Conservation (phyloP, 352 stramenopile genomes). For the Phytophthora idaei region DNA sequence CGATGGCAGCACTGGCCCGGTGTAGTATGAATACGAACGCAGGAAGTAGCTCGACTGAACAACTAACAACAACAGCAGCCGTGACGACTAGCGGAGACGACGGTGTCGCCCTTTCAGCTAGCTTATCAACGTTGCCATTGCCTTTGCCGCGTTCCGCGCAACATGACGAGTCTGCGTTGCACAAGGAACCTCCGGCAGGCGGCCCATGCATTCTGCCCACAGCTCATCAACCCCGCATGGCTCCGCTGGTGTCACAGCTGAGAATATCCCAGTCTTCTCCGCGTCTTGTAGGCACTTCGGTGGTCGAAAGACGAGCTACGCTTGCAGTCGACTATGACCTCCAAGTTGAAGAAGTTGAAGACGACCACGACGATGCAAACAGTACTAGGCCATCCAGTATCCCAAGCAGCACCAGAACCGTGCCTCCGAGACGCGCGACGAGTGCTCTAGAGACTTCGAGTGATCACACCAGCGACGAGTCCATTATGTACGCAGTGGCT, state of each 20-base stretch:
- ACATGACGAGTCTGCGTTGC: constrained; percentile 18
- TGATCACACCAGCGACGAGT: constrained; percentile 44
- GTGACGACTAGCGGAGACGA: constrained; percentile 23
- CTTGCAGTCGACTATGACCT: neutral
- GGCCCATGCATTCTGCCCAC: constrained; percentile 23
- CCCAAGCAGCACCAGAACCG: constrained; percentile 6
- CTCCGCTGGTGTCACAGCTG: constrained; percentile 16
- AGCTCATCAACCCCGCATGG: constrained; percentile 15
- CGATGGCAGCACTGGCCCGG: constrained; percentile 43
- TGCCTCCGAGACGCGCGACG: constrained; percentile 16
- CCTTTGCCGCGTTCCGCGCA: constrained; percentile 18
- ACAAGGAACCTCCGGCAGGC: constrained; percentile 16
- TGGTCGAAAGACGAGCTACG: constrained; percentile 20
- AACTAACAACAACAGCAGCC: constrained; percentile 5
- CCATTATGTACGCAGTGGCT: constrained; percentile 62
- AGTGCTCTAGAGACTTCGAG: constrained; percentile 26
- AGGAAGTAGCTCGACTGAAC: constrained; percentile 6
- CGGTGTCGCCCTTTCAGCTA: constrained; percentile 31
- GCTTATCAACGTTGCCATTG: constrained; percentile 31
- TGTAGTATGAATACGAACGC: constrained; percentile 20
- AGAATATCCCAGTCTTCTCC: constrained; percentile 38
- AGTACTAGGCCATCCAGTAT: neutral
- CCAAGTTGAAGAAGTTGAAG: constrained; percentile 21
- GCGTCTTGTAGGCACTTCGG: constrained; percentile 26
- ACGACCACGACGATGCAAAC: constrained; percentile 17